A percentile compares a stretch with the other conserved stretches of the same genome.
Evolutionary conservation across 495 filamentous ascomycete genomes (phyloP).

Genomic region (Cetradonia linearis): DNA sequence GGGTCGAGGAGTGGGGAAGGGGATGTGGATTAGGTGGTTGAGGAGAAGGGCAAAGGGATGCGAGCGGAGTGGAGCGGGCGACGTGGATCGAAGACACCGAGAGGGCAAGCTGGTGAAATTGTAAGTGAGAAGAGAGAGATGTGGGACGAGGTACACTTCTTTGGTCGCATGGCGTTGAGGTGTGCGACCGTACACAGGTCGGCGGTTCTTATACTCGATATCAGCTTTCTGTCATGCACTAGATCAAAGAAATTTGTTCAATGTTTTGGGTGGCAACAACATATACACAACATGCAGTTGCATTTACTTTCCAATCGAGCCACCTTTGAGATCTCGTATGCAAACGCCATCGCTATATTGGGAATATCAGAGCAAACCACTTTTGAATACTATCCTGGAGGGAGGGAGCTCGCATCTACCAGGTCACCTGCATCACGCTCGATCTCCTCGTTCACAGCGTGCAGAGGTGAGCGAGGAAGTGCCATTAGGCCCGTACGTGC

Average conservation of each 20-base stretch:
- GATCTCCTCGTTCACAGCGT: conserved; percentile 57
- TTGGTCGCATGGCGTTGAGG: not conserved
- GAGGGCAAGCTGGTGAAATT: not conserved
- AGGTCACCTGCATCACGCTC: conserved; percentile 82
- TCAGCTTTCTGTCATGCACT: not conserved
- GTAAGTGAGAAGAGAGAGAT: not conserved
- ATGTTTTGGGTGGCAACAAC: not conserved
- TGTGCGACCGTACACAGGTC: not conserved
- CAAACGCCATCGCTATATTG: conserved; percentile 21
- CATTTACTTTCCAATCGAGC: not conserved
- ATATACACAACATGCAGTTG: not conserved
- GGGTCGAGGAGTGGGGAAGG: conserved; percentile 65
- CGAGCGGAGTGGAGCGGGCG: not conserved
- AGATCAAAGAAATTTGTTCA: not conserved
- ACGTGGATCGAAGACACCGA: not conserved
- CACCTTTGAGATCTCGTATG: conserved; percentile 22
- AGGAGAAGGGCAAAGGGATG: not conserved
- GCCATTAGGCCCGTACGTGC: conserved; percentile 94
- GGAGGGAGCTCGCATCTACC: conserved; percentile 84
- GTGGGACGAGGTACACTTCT: not conserved
- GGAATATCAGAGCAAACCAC: not conserved
- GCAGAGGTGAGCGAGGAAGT: conserved; percentile 81
- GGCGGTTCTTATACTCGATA: not conserved
- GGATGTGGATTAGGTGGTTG: conserved; percentile 51
- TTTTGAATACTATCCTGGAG: conserved; percentile 60